phyloP scores from a whole-genome alignment of 2,329 filamentous ascomycete genomes.

The Claviceps cyperi region DNA sequence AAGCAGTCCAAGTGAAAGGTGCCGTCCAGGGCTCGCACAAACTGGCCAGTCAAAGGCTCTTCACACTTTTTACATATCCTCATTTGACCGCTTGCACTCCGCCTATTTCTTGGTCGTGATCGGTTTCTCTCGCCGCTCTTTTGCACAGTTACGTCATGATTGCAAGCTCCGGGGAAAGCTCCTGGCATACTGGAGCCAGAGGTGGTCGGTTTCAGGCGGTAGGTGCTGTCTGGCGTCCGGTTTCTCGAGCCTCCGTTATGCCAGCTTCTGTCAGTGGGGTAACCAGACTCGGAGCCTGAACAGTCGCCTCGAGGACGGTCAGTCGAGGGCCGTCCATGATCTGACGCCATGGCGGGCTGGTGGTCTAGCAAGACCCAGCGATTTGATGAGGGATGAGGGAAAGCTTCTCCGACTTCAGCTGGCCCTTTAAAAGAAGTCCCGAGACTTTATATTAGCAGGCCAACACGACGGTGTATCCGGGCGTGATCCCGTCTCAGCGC shows the following conservation, averaged over 20 bases:
- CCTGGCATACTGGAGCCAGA: constrained; percentile 21
- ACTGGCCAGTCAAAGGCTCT: constrained; percentile 80
- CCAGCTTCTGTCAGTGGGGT: constrained; percentile 21
- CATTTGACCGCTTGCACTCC: constrained; percentile 43
- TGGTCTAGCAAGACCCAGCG: background rate
- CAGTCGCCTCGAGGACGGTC: constrained; percentile 21
- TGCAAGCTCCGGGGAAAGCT: constrained; percentile 15
- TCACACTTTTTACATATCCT: constrained; percentile 77
- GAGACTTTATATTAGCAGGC: background rate
- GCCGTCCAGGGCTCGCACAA: constrained; percentile 82
- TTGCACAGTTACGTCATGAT: constrained; percentile 28
- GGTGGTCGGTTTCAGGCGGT: constrained; percentile 19
- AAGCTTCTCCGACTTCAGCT: constrained; percentile 5
- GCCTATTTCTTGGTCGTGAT: constrained; percentile 37
- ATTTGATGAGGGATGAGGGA: background rate
- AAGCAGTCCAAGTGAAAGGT: constrained; percentile 98
- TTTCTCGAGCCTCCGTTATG: constrained; percentile 19
- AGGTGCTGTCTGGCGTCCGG: constrained; percentile 22
- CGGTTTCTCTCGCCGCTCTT: constrained; percentile 43
- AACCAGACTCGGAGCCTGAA: constrained; percentile 16
- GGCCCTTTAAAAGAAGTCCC: constrained; percentile 10
- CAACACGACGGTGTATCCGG: constrained; percentile 1
- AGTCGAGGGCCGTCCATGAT: constrained; percentile 28
- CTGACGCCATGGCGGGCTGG: constrained; percentile 27
- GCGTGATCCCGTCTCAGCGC: constrained; percentile 14